phyloP scores from a whole-genome alignment of 768 basidiomycete genomes.

The Holtermanniella nyarrowii region DNA sequence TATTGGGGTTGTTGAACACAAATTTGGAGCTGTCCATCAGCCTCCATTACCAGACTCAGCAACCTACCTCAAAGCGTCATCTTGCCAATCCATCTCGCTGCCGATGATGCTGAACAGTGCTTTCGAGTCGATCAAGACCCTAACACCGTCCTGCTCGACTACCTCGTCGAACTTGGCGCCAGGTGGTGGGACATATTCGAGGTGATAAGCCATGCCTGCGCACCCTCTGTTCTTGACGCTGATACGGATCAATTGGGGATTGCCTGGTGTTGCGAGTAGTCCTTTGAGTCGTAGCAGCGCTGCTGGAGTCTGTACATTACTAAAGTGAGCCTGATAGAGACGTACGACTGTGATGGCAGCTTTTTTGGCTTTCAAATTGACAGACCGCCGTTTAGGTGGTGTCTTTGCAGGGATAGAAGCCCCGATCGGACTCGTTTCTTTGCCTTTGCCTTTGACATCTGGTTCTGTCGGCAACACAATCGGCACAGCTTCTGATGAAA shows the following conservation, averaged over 20 bases:
- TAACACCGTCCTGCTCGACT: constrained; percentile 88
- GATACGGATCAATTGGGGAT: constrained; percentile 81
- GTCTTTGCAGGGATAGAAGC: constrained; percentile 7
- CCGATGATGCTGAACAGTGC: constrained; percentile 97
- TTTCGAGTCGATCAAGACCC: constrained; percentile 89
- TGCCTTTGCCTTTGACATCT: constrained; percentile 11
- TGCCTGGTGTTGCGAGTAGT: constrained; percentile 61
- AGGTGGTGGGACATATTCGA: constrained; percentile 66
- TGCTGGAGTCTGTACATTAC: constrained; percentile 54
- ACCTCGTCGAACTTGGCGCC: constrained; percentile 92
- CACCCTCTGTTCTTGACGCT: constrained; percentile 97
- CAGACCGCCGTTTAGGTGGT: constrained; percentile 6
- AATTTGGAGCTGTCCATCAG: constrained; percentile 15
- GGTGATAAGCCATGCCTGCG: constrained; percentile 77
- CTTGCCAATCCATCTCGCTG: constrained; percentile 98
- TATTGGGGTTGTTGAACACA: constrained; percentile 53
- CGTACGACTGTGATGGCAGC: constrained; percentile 42
- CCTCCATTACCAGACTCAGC: neutral
- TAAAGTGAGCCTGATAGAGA: constrained; percentile 1
- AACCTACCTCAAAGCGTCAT: constrained; percentile 73
- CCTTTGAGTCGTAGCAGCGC: constrained; percentile 63
- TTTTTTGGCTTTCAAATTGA: constrained; percentile 35
- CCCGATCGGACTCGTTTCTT: constrained; percentile 2
- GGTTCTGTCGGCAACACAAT: neutral
- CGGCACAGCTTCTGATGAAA: neutral